Conservation (phyloP, 1,284 basidiomycete species). For the Pseudozyma hubeiensis region DNA sequence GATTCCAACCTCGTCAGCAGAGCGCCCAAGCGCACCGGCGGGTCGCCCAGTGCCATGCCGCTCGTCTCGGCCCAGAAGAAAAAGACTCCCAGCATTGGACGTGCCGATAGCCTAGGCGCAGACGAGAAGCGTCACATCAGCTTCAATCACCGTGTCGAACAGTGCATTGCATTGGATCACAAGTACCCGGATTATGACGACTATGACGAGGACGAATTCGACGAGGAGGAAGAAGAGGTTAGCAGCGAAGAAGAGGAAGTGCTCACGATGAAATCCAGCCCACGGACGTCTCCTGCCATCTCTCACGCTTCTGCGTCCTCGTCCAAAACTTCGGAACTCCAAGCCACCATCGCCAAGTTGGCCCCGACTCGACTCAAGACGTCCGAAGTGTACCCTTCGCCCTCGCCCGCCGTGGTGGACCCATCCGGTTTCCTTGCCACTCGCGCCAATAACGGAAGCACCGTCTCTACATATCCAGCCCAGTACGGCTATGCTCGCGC, state of each 20-base stretch:
- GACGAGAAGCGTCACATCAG: constrained; percentile 82
- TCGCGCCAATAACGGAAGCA: constrained; percentile 39
- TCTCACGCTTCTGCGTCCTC: constrained; percentile 40
- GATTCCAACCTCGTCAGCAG: constrained; percentile 54
- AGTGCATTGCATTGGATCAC: constrained; percentile 87
- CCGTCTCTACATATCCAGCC: constrained; percentile 41
- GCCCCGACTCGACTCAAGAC: constrained; percentile 93
- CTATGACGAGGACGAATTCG: constrained; percentile 66
- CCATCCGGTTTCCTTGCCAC: constrained; percentile 59
- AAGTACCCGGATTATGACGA: constrained; percentile 59
- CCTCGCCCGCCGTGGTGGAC: constrained; percentile 77
- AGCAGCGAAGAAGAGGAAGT: constrained; percentile 74
- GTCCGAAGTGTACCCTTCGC: constrained; percentile 69
- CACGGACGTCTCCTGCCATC: constrained; percentile 42
- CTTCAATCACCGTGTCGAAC: constrained; percentile 98
- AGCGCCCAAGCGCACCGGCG: constrained; percentile 35
- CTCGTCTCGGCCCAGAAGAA: constrained; percentile 42
- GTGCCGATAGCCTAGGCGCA: constrained; percentile 35
- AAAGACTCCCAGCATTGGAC: constrained; percentile 27
- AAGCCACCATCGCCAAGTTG: constrained; percentile 82
- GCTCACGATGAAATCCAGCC: constrained; percentile 60
- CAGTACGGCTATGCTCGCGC: constrained; percentile 48
- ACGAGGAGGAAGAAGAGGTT: constrained; percentile 71
- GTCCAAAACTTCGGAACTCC: constrained; percentile 27
- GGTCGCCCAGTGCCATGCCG: constrained; percentile 44